Conservation (phyloP, 2,329 filamentous ascomycete genomes). For the Sclerotinia sclerotiorum region DNA sequence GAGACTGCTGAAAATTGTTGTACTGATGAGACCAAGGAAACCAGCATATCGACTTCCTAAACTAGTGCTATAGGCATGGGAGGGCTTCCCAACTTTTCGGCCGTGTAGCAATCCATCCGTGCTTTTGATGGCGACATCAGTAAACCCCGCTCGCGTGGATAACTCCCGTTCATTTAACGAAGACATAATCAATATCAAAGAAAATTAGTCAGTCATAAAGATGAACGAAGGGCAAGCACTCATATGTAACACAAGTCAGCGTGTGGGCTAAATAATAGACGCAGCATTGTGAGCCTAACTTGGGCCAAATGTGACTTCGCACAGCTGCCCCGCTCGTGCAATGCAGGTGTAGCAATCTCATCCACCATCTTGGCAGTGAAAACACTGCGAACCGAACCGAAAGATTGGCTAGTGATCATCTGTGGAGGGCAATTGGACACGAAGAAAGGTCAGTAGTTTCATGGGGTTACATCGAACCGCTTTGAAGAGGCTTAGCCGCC, state of each 20-base stretch:
- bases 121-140: neutral
- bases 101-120: neutral
- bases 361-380: neutral
- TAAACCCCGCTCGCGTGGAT: neutral
- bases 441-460: neutral
- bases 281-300: neutral
- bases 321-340: neutral
- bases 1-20: conserved; percentile 19
- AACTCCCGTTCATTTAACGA: neutral
- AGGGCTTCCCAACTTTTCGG: neutral
- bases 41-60: neutral
- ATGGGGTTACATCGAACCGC: neutral
- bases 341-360: neutral
- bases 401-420: neutral
- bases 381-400: no score
- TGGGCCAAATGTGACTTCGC: neutral
- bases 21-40: conserved; percentile 14
- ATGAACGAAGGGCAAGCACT: neutral
- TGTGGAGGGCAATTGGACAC: neutral
- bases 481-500: neutral
- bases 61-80: neutral
- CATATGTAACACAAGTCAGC: neutral
- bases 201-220: neutral
- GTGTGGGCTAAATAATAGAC: neutral
- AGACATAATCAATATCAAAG: neutral